phyloP scores from a whole-genome alignment of 345 rosid species.

The Salix arbutifolia region DNA sequence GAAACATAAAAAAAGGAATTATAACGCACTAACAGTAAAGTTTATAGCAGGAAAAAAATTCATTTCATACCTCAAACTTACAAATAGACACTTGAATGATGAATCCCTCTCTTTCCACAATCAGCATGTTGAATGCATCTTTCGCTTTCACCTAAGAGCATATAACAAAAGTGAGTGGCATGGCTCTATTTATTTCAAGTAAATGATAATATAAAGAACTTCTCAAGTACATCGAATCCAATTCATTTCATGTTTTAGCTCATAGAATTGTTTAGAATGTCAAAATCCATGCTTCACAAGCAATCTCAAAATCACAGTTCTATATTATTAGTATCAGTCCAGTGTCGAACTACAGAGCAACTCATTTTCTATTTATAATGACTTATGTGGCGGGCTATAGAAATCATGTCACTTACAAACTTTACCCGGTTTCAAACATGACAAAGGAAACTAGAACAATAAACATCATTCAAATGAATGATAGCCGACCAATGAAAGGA shows the following conservation, averaged over 20 bases:
- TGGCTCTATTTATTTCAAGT: background rate
- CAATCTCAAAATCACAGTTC: background rate
- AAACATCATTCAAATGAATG: too few relatives aligned
- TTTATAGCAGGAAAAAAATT: background rate
- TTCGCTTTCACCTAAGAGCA: constrained; percentile 65
- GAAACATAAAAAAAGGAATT: background rate
- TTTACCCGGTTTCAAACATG: background rate
- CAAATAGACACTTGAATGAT: constrained; percentile 77
- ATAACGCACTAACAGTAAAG: background rate
- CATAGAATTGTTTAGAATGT: background rate
- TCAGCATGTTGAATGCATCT: constrained; percentile 52
- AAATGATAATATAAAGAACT: background rate
- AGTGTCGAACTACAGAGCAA: background rate
- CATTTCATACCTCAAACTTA: constrained; percentile 31
- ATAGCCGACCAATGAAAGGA: too few relatives aligned
- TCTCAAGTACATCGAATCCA: background rate
- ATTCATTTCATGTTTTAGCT: background rate
- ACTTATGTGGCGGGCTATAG: constrained; percentile 2
- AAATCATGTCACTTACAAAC: background rate
- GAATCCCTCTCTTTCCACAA: constrained; percentile 69
- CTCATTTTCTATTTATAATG: background rate
- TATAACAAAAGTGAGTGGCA: constrained; percentile 8
- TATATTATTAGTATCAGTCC: background rate
- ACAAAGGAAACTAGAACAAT: background rate
- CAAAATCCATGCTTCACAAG: background rate